A percentile compares a stretch with the other conserved stretches of the same genome.
Conservation (phyloP, 108 stramenopile species). For the Pseudonitzschia delicatissima region DNA sequence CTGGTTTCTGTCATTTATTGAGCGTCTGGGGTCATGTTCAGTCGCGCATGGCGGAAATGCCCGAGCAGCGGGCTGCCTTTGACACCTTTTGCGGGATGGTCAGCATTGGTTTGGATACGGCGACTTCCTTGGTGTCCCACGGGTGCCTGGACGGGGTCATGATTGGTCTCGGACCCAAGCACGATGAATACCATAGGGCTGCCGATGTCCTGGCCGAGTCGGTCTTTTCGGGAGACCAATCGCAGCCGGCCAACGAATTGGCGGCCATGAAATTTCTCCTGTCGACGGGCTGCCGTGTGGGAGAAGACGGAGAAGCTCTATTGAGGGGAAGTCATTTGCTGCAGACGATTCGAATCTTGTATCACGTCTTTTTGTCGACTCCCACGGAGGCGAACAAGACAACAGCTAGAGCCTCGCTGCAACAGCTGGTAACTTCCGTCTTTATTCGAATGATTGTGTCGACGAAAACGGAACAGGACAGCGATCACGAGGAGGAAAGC, state of each 20-base stretch:
- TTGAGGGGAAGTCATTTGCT: conserved; percentile 86
- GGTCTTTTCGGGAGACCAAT: conserved; percentile 62
- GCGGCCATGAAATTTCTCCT: conserved; percentile 78
- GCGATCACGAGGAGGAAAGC: neutral
- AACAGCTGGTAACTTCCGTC: conserved; percentile 89
- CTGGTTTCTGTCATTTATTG: conserved; percentile 59
- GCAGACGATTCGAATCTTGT: conserved; percentile 88
- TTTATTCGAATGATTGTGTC: conserved; percentile 79
- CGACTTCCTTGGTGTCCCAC: conserved; percentile 66
- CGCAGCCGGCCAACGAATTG: conserved; percentile 54
- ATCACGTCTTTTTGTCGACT: conserved; percentile 91
- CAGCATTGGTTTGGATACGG: conserved; percentile 51
- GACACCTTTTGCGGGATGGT: conserved; percentile 45
- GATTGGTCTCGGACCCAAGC: conserved; percentile 28
- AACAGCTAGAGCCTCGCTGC: conserved; percentile 93
- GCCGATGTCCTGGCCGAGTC: conserved; percentile 63
- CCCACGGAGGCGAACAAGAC: conserved; percentile 83
- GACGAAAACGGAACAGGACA: neutral
- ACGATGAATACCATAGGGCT: conserved; percentile 30
- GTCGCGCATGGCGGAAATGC: conserved; percentile 30
- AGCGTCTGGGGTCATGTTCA: conserved; percentile 61
- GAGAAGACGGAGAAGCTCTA: conserved; percentile 34
- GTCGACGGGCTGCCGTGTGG: conserved; percentile 61
- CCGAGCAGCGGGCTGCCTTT: conserved; percentile 16
- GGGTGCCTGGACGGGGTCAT: conserved; percentile 76